Evolutionary conservation across 441 rosid species (phyloP).

Genomic region (Theobroma grandiflorum): DNA sequence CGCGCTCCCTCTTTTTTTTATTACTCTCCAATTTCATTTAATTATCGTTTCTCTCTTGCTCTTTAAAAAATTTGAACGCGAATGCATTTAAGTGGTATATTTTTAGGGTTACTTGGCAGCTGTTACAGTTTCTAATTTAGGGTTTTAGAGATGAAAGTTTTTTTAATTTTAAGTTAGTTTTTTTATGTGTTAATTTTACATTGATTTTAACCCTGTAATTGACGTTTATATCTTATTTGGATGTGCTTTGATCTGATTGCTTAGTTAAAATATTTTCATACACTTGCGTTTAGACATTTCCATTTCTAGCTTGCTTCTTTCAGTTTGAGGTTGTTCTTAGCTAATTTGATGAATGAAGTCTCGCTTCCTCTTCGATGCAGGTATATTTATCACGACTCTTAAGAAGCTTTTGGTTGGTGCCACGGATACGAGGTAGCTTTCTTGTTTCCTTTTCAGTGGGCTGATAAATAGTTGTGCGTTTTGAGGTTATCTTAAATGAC

Average conservation of each 20-base stretch:
- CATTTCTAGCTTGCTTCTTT: neutral
- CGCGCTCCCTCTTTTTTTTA: neutral
- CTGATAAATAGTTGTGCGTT: neutral
- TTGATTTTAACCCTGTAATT: neutral
- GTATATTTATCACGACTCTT: neutral
- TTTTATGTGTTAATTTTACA: neutral
- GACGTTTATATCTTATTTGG: neutral
- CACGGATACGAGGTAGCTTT: neutral
- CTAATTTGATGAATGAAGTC: neutral
- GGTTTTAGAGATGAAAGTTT: constrained; percentile 9
- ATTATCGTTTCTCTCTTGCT: neutral
- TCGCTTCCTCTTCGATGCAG: neutral
- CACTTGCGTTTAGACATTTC: neutral
- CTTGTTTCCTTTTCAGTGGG: neutral
- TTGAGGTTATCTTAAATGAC: neutral
- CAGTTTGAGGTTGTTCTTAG: constrained; percentile 1
- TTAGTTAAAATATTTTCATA: neutral
- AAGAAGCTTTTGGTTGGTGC: neutral
- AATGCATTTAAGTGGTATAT: neutral
- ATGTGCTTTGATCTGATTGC: constrained; percentile 13
- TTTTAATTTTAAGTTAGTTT: neutral
- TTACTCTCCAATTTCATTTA: neutral
- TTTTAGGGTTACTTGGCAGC: neutral
- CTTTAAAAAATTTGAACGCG: neutral
- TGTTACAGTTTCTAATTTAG: constrained; percentile 13